Conservation (phyloP, 1,284 basidiomycete genomes). For the Trichosporon ovoides region DNA sequence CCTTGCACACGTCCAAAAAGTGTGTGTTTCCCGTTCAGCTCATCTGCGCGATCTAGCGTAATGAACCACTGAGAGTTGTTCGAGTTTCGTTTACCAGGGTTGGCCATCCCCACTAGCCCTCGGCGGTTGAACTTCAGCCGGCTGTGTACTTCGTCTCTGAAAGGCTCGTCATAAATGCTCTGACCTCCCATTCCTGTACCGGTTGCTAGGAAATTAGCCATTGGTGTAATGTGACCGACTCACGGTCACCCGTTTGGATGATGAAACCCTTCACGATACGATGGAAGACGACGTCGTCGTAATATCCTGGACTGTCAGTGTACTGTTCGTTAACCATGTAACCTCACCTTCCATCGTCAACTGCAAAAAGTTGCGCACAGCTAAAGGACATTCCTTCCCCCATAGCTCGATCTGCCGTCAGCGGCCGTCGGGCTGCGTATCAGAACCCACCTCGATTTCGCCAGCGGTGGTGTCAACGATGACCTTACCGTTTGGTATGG, state of each 20-base stretch:
- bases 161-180: constrained; percentile 85
- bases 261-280: constrained; percentile 76
- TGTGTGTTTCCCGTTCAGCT: constrained; percentile 82
- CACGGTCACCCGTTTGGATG: constrained; percentile 85
- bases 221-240: neutral
- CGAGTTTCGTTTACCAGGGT: constrained; percentile 72
- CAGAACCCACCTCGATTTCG: constrained; percentile 62
- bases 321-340: constrained; percentile 1
- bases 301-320: constrained; percentile 64
- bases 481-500: constrained; percentile 72
- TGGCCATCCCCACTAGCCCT: constrained; percentile 91
- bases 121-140: constrained; percentile 61
- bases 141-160: constrained; percentile 90
- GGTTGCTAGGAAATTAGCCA: constrained; percentile 52
- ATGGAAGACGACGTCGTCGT: constrained; percentile 91
- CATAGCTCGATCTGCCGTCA: constrained; percentile 70
- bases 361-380: constrained; percentile 87
- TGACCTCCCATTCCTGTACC: constrained; percentile 88
- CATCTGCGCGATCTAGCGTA: constrained; percentile 81
- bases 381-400: constrained; percentile 89
- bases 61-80: constrained; percentile 90
- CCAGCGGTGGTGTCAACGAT: constrained; percentile 85
- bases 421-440: neutral
- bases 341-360: constrained; percentile 80
- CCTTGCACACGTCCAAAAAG: constrained; percentile 63